Conservation (phyloP, 768 basidiomycete genomes). For the Xerocomus brunneocitrinus region DNA sequence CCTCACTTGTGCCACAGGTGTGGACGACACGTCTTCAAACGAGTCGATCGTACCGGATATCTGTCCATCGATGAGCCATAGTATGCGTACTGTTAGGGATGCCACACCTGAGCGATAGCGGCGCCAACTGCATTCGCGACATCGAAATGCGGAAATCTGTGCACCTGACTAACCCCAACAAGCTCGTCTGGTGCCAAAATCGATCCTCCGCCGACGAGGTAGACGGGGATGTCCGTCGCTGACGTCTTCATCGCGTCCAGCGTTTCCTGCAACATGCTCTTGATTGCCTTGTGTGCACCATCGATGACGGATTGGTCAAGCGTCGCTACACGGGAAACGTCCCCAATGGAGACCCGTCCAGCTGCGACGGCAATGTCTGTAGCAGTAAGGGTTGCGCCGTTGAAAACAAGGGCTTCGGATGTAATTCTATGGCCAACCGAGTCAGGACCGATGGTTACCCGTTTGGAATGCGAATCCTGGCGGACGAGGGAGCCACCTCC, state of each 20-base stretch:
- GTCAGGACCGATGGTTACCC: slow-evolving; percentile 56
- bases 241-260: slow-evolving; percentile 66
- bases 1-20: slow-evolving; percentile 29
- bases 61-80: slow-evolving; percentile 19
- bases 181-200: slow-evolving; percentile 52
- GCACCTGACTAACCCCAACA: slow-evolving; percentile 47
- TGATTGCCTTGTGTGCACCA: slow-evolving; percentile 39
- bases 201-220: slow-evolving; percentile 64
- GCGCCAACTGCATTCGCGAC: slow-evolving; percentile 64
- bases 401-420: slow-evolving; percentile 50
- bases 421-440: slow-evolving; percentile 57
- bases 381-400: slow-evolving; percentile 52
- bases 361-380: slow-evolving; percentile 55
- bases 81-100: background rate
- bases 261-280: slow-evolving; percentile 40
- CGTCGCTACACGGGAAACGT: slow-evolving; percentile 19
- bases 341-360: slow-evolving; percentile 29
- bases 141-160: slow-evolving; percentile 46
- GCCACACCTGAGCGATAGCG: slow-evolving; percentile 37
- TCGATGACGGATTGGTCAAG: slow-evolving; percentile 26
- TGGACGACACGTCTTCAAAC: slow-evolving; percentile 38
- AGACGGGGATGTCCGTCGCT: slow-evolving; percentile 49
- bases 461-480: slow-evolving; percentile 28
- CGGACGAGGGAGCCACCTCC: slow-evolving; percentile 60
- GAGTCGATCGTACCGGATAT: slow-evolving; percentile 45